phyloP scores from a whole-genome alignment of 192 early-diverging fungal species.

The Pilaira anomala region DNA sequence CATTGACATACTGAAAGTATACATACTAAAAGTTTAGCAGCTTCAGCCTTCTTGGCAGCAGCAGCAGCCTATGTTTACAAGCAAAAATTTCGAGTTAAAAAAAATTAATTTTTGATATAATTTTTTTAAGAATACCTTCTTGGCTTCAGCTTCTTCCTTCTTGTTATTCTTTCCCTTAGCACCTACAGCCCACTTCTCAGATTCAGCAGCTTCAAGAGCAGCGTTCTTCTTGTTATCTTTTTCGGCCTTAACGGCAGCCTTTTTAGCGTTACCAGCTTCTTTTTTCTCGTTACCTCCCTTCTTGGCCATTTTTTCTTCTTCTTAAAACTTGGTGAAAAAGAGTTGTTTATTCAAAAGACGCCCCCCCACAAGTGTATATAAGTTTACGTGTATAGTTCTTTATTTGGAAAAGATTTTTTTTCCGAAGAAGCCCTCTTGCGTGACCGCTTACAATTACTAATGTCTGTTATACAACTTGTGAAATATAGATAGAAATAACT shows the following conservation, averaged over 20 bases:
- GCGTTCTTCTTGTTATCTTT: slow-evolving; percentile 49
- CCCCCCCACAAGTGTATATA: not conserved
- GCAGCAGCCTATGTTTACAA: slow-evolving; percentile 41
- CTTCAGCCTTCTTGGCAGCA: slow-evolving; percentile 52
- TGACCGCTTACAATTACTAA: not conserved
- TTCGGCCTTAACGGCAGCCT: slow-evolving; percentile 63
- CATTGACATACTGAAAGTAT: not conserved
- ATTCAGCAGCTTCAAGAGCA: slow-evolving; percentile 56
- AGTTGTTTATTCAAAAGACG: not conserved
- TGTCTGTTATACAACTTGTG: too few species aligned
- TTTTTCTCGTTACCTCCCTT: slow-evolving; percentile 30
- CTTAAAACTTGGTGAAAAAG: too few species aligned
- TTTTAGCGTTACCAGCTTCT: slow-evolving; percentile 69
- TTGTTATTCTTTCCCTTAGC: slow-evolving; percentile 64
- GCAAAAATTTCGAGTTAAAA: not conserved
- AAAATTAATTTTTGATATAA: not conserved
- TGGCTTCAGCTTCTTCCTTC: slow-evolving; percentile 57
- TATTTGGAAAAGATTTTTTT: not conserved
- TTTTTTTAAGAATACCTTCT: slow-evolving; percentile 43
- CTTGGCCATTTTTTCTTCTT: slow-evolving; percentile 29
- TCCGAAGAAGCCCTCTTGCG: not conserved
- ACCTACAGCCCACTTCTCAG: slow-evolving; percentile 62
- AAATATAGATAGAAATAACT: not conserved
- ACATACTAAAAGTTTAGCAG: slow-evolving; percentile 44
- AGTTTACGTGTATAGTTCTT: not conserved